Conservation (phyloP, 345 rosid genomes). For the Corchorus olitorius region DNA sequence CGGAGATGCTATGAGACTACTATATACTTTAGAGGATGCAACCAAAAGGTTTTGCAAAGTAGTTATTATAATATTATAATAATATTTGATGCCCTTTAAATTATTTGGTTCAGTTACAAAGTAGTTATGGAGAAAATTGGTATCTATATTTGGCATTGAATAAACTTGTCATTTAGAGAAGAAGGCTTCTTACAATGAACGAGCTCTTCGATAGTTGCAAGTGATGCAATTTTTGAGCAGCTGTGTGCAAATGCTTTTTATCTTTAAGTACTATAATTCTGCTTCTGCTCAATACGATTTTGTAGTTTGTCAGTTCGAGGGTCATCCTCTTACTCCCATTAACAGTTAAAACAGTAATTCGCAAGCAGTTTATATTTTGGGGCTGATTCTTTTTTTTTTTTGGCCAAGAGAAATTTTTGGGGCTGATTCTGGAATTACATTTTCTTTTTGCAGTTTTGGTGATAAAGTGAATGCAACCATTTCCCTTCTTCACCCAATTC, state of each 20-base stretch:
- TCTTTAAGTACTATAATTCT: background rate
- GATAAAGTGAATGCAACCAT: constrained; percentile 82
- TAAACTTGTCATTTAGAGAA: background rate
- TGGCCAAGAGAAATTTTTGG: too few relatives aligned
- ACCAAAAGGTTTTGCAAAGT: constrained; percentile 53
- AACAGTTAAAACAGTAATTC: background rate
- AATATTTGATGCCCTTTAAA: background rate
- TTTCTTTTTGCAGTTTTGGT: constrained; percentile 54
- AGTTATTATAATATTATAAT: background rate
- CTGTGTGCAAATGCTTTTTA: background rate
- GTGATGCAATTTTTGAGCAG: background rate
- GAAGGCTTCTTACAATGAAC: background rate
- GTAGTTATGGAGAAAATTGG: background rate
- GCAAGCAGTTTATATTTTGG: background rate
- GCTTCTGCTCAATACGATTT: background rate
- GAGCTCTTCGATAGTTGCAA: background rate
- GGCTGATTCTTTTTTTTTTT: constrained; percentile 15
- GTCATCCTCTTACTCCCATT: background rate
- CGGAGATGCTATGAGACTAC: constrained; percentile 75
- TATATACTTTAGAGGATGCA: constrained; percentile 77
- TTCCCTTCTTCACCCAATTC: constrained; percentile 77
- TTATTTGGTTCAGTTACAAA: constrained; percentile 10
- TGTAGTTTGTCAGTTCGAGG: background rate
- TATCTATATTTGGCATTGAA: constrained; percentile 7
- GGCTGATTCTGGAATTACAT: constrained; percentile 7